These are phyloP conservation scores for Cyphellophora europaea DNA, from an alignment of 2,329 filamentous ascomycete genomes.

Conservation along the genomic window DNA sequence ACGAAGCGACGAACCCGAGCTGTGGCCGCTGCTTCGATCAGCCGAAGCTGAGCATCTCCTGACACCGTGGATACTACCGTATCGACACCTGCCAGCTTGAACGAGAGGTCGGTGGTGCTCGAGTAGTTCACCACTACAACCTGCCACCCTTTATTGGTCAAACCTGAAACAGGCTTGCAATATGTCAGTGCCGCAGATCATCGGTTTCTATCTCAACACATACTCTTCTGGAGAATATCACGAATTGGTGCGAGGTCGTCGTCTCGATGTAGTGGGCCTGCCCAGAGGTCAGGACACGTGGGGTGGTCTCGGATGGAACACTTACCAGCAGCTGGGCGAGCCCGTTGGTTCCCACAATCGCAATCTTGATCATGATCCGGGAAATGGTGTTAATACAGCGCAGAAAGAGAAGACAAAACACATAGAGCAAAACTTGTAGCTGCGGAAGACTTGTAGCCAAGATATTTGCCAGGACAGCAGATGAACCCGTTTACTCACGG, in stretches of 20 bases:
- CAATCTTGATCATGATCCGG: constrained; percentile 50
- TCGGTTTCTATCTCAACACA: constrained; percentile 1
- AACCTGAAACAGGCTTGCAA: constrained; percentile 26
- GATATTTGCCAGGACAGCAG: too few species aligned
- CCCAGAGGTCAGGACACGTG: too few species aligned
- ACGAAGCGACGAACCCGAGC: constrained; percentile 60
- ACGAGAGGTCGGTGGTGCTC: constrained; percentile 48
- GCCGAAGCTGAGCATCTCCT: constrained; percentile 55
- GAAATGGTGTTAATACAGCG: too few species aligned
- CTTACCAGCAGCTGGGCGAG: constrained; percentile 49
- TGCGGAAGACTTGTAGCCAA: too few species aligned
- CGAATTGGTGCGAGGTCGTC: constrained; percentile 56
- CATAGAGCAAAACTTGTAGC: too few species aligned
- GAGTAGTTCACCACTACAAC: constrained; percentile 61
- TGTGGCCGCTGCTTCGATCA: constrained; percentile 62
- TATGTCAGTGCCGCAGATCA: too few species aligned
- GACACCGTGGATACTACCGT: constrained; percentile 67
- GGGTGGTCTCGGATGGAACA: too few species aligned
- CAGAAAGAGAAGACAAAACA: too few species aligned
- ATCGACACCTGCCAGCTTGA: constrained; percentile 61
- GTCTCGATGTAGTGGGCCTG: constrained; percentile 50
- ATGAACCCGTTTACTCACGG: too few species aligned
- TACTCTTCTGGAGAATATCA: constrained; percentile 55
- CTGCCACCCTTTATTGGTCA: constrained; percentile 44
- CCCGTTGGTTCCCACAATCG: constrained; percentile 53